Evolutionary conservation across 768 basidiomycete species (phyloP), one percentile per base, ranked within the genome.

Genomic region (Suillus clintonianus): DNA sequence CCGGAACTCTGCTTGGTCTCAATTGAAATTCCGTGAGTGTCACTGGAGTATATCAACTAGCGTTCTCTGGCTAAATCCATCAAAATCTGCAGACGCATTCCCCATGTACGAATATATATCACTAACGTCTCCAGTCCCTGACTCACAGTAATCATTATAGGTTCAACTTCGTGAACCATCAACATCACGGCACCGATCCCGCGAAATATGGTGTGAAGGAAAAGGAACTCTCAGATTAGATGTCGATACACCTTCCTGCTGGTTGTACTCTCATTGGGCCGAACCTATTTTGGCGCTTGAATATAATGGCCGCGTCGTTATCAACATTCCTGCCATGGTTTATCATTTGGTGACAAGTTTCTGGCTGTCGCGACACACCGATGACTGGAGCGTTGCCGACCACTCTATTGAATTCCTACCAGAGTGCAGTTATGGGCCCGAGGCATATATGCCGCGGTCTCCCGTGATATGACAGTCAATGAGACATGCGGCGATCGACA

Each of bases 151-250:
- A 5, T 68, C 47, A 58, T 34, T n/a, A 9, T 71, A 97, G 95
- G 95, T 87, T 99, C 79, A 99, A 99, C 81, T 81, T 98, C 56
- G 95, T 96, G 69, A 91, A 96, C 76, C 95, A 97, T 76, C 88
- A 87, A 48, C 79, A 87, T 73, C 95, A 97, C 72, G 95, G 95
- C 3, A 87, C 89, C 10, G 91, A 96, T 70, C 85, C 90, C 22
- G 85, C 88, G 62, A 95, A 94, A 76, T 97, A 97, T 66, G 82
- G 80, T 30, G 81, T 81, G 51, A 76, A 71, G 68, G 66, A 67
- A 56, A 70, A 72, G 59, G 75, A 75, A 41, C 50, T 58, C 50
- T 64, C 63, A 41, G 68, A 62, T 66, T 77, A 70, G 63, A 66
- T 54, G n/a, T 37, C 24, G 48, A 50, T 45, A 53, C 50, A 62